Base-by-base conservation (phyloP, 176 grass and related monocot genomes). In the Oropetium thomaeum region DNA sequence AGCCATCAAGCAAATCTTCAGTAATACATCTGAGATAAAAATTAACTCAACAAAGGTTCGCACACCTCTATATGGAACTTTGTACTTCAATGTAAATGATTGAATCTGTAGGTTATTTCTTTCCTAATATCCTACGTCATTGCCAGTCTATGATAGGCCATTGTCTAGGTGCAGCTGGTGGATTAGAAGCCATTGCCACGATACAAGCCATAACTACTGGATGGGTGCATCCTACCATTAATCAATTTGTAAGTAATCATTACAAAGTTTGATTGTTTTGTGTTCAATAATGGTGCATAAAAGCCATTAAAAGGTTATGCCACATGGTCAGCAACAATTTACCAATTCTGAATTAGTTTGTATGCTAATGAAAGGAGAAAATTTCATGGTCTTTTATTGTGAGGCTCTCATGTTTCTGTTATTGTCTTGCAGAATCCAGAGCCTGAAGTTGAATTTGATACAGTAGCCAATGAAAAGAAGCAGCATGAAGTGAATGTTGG, bases 31-130 rank as follows among this genome's bases (percentile, higher is more conserved):
- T 59, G 70, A 85, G 17, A 90, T 90, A 30, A 90, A 90, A 76
- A 90, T 86, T 31, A 90, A 90, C 44, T 81, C 88, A 66, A 90
- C 88, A n/a, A 90, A 90, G 79, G 88, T 90, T 74, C 62, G 45
- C 42, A 60, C 23, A 74, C 43, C 74, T 76, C 29, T 70, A n/a
- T 82, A 58, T 34, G n/a, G 20, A 29, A 49, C 27, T 71, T 51
- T 47, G 7, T 38, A 41, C 15, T 58, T 42, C 41, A 31, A 35
- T 62, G 32, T 10, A 7, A 10, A 34, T 7, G 17, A 30, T 30
- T 33, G 8, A 57, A 1, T 69, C 31, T 27, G 42, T 30, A 55
- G 14, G 10, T 58, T 5, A 3, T 76, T 15, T 45, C 16, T 14
- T 67, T 37, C 47, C 30, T 70, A 31, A 43, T 38, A 14, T 13